Evolutionary conservation across 495 filamentous ascomycete genomes (phyloP), one percentile per base, ranked within the genome.

Genomic region (Podospora sp.): DNA sequence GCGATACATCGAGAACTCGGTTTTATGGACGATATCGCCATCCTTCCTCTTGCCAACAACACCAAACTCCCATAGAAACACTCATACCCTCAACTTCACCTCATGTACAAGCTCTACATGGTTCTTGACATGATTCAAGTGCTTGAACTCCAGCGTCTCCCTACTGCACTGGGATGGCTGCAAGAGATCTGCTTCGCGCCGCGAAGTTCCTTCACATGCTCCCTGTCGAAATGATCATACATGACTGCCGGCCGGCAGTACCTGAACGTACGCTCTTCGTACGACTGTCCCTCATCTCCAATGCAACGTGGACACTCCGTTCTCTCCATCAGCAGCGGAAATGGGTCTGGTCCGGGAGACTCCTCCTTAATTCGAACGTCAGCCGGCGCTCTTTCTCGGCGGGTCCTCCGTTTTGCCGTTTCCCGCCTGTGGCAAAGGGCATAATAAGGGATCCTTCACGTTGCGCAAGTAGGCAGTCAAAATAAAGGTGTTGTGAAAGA

Each of bases 81-180:
- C n/a, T n/a, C n/a, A n/a, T n/a, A n/a, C n/a, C n/a, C n/a, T n/a
- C n/a, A n/a, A n/a, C n/a, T n/a, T n/a, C n/a, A n/a, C n/a, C n/a
- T n/a, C n/a, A n/a, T n/a, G n/a, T n/a, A n/a, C n/a, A n/a, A n/a
- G n/a, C n/a, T n/a, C n/a, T n/a, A n/a, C n/a, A n/a, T n/a, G n/a
- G n/a, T n/a, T n/a, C n/a, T n/a, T n/a, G n/a, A n/a, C n/a, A n/a
- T n/a, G n/a, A n/a, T n/a, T n/a, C n/a, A n/a, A n/a, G n/a, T n/a
- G n/a, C 56, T 29, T 35, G 27, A 59, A 59, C 56, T 59, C 56
- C 27, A 59, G 56, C 56, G 56, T 26, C 56, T 59, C 24, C 56
- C n/a, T 20, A 22, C 27, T 59, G 14, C 2, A 59, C 56, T 35
- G 18, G 27, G 27, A 26, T 33, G 27, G 25, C 33, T 33, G 14